Evolutionary conservation across 2,329 filamentous ascomycete species (phyloP), one percentile per base, ranked within the genome.

Genomic region (Chaetomium sp.): DNA sequence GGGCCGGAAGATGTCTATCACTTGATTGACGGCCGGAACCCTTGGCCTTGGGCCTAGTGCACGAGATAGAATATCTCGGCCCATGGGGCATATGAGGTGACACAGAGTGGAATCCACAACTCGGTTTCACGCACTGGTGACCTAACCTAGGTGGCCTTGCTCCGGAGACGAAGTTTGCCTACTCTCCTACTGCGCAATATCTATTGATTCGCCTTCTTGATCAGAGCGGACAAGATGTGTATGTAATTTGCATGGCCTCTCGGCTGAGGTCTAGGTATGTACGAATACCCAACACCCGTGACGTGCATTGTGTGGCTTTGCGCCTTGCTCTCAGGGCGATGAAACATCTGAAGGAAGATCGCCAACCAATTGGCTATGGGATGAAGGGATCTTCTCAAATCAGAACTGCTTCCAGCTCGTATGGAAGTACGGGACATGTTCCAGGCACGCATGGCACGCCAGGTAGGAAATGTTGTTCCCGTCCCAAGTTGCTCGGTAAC

Each of bases 281-380:
- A 6, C 8, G 33, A 2, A 8, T 35, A 35, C 33, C 12, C 50
- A 16, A n/a, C 50, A 8, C 25, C 25, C 25, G 27, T 35, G 25
- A 29, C 51, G 33, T 55, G 51, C 29, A 35, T 55, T 55, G 51
- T 55, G 51, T 55, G 51, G 19, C 51, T 58, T 53, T 58, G 54
- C 27, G 27, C n/a, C 45, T 47, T n/a, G 38, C 45, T 47, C 42
- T 6, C n/a, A 10, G 21, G 42, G 33, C 64, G 49, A 62, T 67
- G 68, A 68, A 67, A 69, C 66, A 42, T 42, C 50, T 29, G 54
- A 67, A 29, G 64, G 57, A 21, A 35, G 63, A 70, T 66, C 68
- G 38, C 38, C 64, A 25, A 45, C 35, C 27, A 47, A 59, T 23
- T n/a, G 49, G 35, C 50, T 27, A 59, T 64, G 57, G 60, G 56